Evolutionary conservation across 129 eudicot genomes (phyloP).

Genomic region (Saussurea involucrata): DNA sequence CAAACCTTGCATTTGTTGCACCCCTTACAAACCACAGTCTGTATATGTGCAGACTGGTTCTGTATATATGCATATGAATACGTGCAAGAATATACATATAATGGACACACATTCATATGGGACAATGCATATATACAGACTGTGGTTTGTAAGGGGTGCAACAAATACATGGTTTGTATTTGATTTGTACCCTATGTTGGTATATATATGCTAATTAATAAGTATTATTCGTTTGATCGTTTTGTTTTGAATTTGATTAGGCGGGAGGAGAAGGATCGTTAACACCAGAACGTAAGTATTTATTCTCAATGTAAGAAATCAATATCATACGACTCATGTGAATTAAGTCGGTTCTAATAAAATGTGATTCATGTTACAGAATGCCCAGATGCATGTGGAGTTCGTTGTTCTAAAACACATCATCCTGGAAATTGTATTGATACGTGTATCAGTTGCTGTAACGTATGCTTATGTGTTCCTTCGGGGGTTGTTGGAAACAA

Average conservation of each 20-base stretch:
- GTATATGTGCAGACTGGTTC: no score
- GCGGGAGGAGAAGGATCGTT: constrained; percentile 34
- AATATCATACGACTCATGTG: not conserved
- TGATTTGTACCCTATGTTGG: no score
- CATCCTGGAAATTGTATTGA: constrained; percentile 33
- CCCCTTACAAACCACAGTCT: no score
- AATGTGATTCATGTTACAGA: constrained; percentile 3
- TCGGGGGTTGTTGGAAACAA: constrained; percentile 31
- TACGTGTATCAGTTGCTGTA: constrained; percentile 29
- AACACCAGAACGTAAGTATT: constrained; percentile 18
- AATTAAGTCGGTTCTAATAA: not conserved
- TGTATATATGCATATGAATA: no score
- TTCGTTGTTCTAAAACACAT: constrained; percentile 30
- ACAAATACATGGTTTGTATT: no score
- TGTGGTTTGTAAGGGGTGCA: no score
- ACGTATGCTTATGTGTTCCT: constrained; percentile 30
- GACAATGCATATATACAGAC: no score
- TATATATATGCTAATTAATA: no score
- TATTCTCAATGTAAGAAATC: not conserved
- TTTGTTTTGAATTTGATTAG: constrained; percentile 1
- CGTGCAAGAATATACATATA: no score
- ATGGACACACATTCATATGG: no score
- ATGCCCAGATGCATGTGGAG: constrained; percentile 27
- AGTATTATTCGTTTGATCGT: not conserved
- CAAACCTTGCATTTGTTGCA: no score